These are phyloP conservation scores for Cystoisospora suis DNA, from an alignment of 169 alveolate genomes.

Conservation along the genomic window DNA sequence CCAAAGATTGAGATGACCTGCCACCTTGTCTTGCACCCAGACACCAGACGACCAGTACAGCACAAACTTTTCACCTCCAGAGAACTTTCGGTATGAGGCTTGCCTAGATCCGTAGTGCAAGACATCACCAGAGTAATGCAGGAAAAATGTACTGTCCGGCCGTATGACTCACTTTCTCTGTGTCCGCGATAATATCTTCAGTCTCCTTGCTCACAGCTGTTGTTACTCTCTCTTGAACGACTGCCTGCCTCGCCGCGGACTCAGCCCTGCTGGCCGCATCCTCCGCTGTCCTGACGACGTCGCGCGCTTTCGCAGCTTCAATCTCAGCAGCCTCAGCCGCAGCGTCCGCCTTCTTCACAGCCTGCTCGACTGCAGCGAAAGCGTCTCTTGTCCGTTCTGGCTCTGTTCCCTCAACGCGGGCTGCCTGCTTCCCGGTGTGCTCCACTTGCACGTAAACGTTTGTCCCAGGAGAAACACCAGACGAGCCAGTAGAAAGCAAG, in stretches of 20 bases:
- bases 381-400: no score
- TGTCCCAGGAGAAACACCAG: background rate
- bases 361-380: background rate
- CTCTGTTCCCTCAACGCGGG: no score
- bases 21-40: no score
- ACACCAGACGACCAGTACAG: no score
- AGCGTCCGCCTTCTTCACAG: background rate
- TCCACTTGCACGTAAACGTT: background rate
- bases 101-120: no score
- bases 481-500: background rate
- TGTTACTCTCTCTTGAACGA: background rate
- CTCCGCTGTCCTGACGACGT: background rate
- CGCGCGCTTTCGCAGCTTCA: slow-evolving; percentile 21
- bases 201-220: background rate
- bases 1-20: no score
- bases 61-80: no score
- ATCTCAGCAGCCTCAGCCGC: background rate
- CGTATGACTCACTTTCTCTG: background rate
- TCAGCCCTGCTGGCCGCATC: background rate
- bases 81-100: no score
- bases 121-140: no score
- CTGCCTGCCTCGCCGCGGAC: background rate
- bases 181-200: background rate
- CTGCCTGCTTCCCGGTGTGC: no score
- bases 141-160: no score